Percentiles rank a stretch among this genome's conserved stretches.
Conservation (phyloP, 148 eudicot species). For the Vaccinium myrtillus region DNA sequence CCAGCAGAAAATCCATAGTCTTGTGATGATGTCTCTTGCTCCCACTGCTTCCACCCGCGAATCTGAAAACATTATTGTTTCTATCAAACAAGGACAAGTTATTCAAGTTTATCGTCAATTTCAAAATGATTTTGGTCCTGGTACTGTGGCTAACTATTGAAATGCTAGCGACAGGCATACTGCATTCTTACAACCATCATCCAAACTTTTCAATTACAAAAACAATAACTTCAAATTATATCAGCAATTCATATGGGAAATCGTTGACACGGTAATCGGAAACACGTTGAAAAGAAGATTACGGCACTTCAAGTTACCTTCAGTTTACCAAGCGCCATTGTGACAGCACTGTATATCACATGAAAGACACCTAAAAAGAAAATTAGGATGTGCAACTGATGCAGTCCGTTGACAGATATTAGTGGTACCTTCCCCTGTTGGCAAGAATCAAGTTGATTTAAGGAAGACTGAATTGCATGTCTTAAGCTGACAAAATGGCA, state of each 20-base stretch:
- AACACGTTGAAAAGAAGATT: neutral
- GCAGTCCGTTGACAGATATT: conserved; percentile 65
- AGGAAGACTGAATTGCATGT: neutral
- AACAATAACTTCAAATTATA: neutral
- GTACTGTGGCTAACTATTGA: neutral
- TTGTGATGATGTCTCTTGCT: conserved; percentile 50
- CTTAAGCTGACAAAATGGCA: neutral
- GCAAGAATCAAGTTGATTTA: neutral
- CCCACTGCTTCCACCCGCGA: conserved; percentile 87
- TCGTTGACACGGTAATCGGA: neutral
- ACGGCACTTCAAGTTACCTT: conserved; percentile 46
- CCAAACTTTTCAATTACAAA: neutral
- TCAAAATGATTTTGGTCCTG: neutral
- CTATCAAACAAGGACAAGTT: neutral
- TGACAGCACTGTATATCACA: conserved; percentile 70
- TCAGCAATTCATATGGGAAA: neutral
- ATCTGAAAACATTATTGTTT: conserved; percentile 42
- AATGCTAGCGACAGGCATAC: neutral
- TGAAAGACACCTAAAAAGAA: conserved; percentile 86
- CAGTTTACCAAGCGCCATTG: conserved; percentile 79
- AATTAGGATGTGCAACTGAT: conserved; percentile 87
- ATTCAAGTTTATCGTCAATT: neutral
- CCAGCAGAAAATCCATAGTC: conserved; percentile 55
- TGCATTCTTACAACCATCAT: neutral
- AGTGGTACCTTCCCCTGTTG: conserved; percentile 54